These are phyloP conservation scores for Chimonanthus salicifolius DNA, from an alignment of 164 flowering plant species.

Conservation along the genomic window DNA sequence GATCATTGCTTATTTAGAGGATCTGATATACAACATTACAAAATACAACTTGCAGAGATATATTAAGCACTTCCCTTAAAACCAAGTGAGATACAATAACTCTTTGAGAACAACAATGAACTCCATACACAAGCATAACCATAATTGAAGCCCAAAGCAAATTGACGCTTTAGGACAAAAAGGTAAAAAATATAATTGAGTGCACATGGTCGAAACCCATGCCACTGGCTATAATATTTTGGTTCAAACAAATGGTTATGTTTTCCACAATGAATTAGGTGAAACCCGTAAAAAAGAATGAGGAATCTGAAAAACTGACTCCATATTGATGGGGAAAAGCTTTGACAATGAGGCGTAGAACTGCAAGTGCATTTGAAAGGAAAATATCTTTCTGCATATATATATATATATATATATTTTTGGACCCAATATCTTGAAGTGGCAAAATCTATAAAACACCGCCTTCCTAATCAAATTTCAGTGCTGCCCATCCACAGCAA, in stretches of 20 bases:
- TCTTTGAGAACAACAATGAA: background rate
- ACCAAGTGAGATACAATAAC: background rate
- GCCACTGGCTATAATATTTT: background rate
- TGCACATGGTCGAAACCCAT: background rate
- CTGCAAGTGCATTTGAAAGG: too few relatives aligned
- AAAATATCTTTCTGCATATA: too few relatives aligned
- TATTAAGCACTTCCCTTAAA: background rate
- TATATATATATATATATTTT: too few relatives aligned
- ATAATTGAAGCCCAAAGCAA: background rate
- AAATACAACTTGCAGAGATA: too few relatives aligned
- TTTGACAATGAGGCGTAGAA: too few relatives aligned
- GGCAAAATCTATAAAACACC: too few relatives aligned
- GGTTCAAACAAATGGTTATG: background rate
- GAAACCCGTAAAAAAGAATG: too few relatives aligned
- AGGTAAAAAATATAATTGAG: background rate
- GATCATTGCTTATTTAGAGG: slow-evolving; percentile 11
- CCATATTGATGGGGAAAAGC: too few relatives aligned
- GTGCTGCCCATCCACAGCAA: background rate
- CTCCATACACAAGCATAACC: background rate
- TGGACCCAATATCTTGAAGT: too few relatives aligned
- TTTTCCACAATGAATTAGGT: background rate
- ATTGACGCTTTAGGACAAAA: background rate
- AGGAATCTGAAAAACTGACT: too few relatives aligned
- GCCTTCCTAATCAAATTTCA: background rate
- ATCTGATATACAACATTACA: background rate